Evolutionary conservation across 495 filamentous ascomycete species (phyloP), one percentile per base, ranked within the genome.

Genomic region (Parmelia sp.): DNA sequence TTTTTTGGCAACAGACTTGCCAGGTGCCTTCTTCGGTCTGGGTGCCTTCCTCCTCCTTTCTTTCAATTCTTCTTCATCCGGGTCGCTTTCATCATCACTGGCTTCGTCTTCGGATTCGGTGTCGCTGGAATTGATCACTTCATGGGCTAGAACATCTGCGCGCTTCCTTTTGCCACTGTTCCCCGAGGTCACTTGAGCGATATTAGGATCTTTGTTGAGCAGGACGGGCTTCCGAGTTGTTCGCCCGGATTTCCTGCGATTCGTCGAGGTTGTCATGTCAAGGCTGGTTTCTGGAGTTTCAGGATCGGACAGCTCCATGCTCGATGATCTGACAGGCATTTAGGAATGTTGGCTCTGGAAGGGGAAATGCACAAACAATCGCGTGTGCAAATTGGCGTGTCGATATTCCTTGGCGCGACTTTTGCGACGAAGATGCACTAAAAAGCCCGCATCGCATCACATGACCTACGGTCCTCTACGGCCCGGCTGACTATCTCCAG

Each of bases 241-340:
- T 76, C 92, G 89, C 78, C 89, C 89, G 57, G 91, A 96, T 71
- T 89, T 89, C 73, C 92, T 85, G 72, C 88, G 71, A 76, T 80
- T 80, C 74, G 84, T 80, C 67, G 83, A 79, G 69, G 79, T 79
- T 69, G 79, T 82, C 59, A 62, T 65, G 55, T 67, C 69, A 40
- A 68, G 45, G 62, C 64, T 67, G 17, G 58, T 63, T 27, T 67
- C 62, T 23, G 71, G 66, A 27, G 65, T 73, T 58, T 58, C 57
- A n/a, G 68, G 68, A 55, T 84, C 81, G 68, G 83, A 80, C 61
- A 80, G 78, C 70, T 88, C 84, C 79, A 84, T 84, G 72, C 67
- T 78, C 57, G 66, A 69, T 17, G 71, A 64, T 56, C 65, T 65
- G 23, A 78, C 74, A 66, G 79, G 78, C 75, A 76, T 76, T 73